Base-by-base conservation (phyloP, 352 stramenopile species). In the Elongisporangium undulatum region DNA sequence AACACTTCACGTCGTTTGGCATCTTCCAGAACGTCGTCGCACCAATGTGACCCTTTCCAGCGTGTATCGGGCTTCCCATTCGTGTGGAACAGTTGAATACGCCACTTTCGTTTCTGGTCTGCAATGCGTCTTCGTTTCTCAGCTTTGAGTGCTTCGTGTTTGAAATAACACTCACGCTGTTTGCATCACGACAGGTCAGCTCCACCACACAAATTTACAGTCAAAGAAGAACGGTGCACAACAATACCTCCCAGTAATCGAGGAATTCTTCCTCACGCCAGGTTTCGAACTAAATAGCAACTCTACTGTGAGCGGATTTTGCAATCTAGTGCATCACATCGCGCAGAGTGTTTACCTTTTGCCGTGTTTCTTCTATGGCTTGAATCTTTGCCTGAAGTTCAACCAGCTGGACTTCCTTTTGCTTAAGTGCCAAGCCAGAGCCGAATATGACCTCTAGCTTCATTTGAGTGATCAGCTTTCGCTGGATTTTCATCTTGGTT, bases 191-290 rank as follows among this genome's bases (percentile, higher is more conserved):
- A 17, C 22, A 56, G 13, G 20, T 23, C 23, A 3, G 24, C 20
- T 9, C 67, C 6, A 20, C n/a, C 2, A 17, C 41, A 38, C 23
- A 51, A 49, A 16, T 55, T 15, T 22, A 49, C 20, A 16, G 34
- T 49, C 15, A 50, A 20, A 49, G 21, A 57, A n/a, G 8, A 17
- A 8, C 13, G 2, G 52, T 21, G 15, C 10, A 55, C 7, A 29
- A 15, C 20, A 20, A 24, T 61, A 94, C 84, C 78, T 89, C 74
- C 82, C 84, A 94, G 48, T 85, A 91, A 53, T 90, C 79, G 16
- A 91, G 41, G 59, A 85, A 94, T 41, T 92, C 82, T 70, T 94
- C 85, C n/a, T 86, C 74, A 24, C 79, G 73, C 72, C 78, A 90
- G 16, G 76, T 80, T 62, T 84, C 72, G 64, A 91, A 79, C 85